phyloP scores from a whole-genome alignment of 179 eudicot genomes.

The Corrigiola litoralis region DNA sequence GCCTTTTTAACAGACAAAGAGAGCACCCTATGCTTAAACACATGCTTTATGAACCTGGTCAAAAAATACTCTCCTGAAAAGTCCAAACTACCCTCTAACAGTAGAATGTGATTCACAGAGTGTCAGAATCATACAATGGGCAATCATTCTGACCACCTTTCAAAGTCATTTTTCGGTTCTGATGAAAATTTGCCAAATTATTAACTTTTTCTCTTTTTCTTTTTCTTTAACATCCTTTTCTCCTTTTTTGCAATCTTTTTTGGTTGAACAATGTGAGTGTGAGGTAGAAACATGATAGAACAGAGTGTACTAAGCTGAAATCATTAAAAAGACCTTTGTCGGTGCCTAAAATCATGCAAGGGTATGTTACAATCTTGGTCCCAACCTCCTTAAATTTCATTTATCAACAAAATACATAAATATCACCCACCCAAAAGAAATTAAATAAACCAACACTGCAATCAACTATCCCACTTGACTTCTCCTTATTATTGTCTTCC shows the following conservation, averaged over 20 bases:
- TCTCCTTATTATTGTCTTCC: not conserved
- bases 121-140: slow-evolving; percentile 21
- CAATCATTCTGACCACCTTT: slow-evolving; percentile 18
- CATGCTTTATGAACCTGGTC: slow-evolving; percentile 9
- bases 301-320: slow-evolving; percentile 17
- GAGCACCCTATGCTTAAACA: slow-evolving; percentile 17
- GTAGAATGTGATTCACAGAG: not conserved
- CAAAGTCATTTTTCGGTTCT: slow-evolving; percentile 17
- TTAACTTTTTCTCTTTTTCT: not conserved
- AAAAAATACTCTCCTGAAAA: not conserved
- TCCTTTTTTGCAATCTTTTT: slow-evolving; percentile 7
- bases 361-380: slow-evolving; percentile 28
- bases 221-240: not conserved
- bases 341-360: slow-evolving; percentile 33
- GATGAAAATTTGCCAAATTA: slow-evolving; percentile 7
- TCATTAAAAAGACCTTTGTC: slow-evolving; percentile 24
- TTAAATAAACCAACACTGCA: too few relatives aligned
- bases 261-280: not conserved
- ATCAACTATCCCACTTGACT: too few relatives aligned
- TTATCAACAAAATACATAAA: not conserved
- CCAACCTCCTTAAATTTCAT: slow-evolving; percentile 14
- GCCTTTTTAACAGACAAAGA: slow-evolving; percentile 28
- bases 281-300: slow-evolving; percentile 15
- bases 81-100: slow-evolving; percentile 20
- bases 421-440: not conserved